phyloP scores from a whole-genome alignment of 2,329 filamentous ascomycete genomes.

The Daldinia sp. region DNA sequence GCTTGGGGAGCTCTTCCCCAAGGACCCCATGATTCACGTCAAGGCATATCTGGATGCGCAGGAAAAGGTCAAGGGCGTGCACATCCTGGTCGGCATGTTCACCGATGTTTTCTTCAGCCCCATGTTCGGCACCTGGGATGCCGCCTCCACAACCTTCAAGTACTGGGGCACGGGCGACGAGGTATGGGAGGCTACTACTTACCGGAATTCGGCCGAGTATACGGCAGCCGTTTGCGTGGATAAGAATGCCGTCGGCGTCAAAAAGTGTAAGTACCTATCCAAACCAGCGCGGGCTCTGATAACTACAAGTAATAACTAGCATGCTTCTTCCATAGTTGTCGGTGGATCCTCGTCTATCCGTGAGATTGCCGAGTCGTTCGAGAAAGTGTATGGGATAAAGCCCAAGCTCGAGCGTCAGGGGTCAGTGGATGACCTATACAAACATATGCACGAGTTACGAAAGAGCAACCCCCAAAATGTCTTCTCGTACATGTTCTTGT shows the following conservation, averaged over 20 bases:
- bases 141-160: conserved; percentile 38
- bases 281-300: not conserved
- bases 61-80: conserved; percentile 50
- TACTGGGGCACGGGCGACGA: conserved; percentile 51
- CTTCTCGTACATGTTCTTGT: conserved; percentile 26
- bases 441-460: conserved; percentile 17
- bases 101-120: conserved; percentile 47
- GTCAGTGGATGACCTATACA: conserved; percentile 25
- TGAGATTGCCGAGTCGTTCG: conserved; percentile 22
- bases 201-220: conserved; percentile 50
- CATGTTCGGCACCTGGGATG: conserved; percentile 39
- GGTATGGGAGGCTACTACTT: conserved; percentile 49
- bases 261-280: conserved; percentile 22
- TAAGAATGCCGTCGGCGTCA: conserved; percentile 14
- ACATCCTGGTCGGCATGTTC: conserved; percentile 52
- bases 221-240: conserved; percentile 44
- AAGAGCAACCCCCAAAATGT: conserved; percentile 11
- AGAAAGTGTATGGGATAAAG: conserved; percentile 24
- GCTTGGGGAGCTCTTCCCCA: conserved; percentile 48
- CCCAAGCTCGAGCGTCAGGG: conserved; percentile 25
- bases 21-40: conserved; percentile 53
- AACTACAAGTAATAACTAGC: not conserved
- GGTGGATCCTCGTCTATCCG: conserved; percentile 10
- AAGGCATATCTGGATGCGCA: conserved; percentile 51
- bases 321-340: conserved; percentile 8